phyloP scores from a whole-genome alignment of 176 grass and related monocot species.

The Microstegium vimineum region DNA sequence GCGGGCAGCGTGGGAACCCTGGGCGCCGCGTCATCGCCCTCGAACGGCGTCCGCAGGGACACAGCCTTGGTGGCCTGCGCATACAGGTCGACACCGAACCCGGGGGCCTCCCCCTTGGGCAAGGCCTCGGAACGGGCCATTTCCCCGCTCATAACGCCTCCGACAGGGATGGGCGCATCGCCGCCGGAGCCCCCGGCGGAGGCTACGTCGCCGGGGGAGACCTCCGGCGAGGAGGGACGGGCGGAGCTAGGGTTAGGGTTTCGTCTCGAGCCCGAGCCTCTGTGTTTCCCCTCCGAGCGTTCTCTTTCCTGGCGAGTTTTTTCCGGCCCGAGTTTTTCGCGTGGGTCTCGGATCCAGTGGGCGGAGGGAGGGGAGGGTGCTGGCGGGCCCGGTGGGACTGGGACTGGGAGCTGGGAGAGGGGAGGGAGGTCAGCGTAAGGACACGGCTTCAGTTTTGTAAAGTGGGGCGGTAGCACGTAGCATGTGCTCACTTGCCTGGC shows the following conservation, averaged over 20 bases:
- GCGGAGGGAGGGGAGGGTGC: background rate
- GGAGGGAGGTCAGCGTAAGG: constrained; percentile 9
- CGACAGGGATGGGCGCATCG: constrained; percentile 28
- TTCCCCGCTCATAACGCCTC: constrained; percentile 48
- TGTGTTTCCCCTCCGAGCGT: constrained; percentile 27
- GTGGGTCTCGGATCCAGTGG: constrained; percentile 73
- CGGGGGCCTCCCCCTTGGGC: constrained; percentile 30
- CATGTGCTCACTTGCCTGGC: too few relatives aligned
- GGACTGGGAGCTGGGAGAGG: background rate
- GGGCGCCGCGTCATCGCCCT: constrained; percentile 54
- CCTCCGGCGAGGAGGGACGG: constrained; percentile 28
- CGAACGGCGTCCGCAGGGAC: constrained; percentile 71
- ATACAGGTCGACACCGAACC: constrained; percentile 40
- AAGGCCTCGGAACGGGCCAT: constrained; percentile 42
- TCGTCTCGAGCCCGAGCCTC: constrained; percentile 36
- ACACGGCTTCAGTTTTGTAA: constrained; percentile 39
- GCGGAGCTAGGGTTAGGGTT: constrained; percentile 91
- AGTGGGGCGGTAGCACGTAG: too few relatives aligned
- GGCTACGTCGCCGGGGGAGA: background rate
- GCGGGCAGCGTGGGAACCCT: constrained; percentile 71
- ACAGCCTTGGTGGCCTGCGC: constrained; percentile 78
- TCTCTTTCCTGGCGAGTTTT: constrained; percentile 35
- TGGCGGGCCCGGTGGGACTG: background rate
- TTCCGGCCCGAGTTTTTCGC: constrained; percentile 54
- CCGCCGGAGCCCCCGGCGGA: constrained; percentile 28